Conservation (phyloP, 2,329 filamentous ascomycete genomes). For the Colletotrichum sp. region DNA sequence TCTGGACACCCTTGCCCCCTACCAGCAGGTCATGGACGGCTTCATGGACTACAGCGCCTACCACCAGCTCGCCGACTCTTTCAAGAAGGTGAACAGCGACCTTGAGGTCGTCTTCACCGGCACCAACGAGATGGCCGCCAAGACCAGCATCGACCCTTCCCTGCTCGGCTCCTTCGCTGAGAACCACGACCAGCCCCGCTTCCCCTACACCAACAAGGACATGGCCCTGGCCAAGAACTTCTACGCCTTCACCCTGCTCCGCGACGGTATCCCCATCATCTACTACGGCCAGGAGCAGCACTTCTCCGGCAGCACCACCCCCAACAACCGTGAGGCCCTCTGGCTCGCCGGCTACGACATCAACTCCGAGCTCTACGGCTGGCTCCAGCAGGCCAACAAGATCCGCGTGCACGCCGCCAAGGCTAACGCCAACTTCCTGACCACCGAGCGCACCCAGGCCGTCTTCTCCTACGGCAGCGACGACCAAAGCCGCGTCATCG, state of each 20-base stretch:
- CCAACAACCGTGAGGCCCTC: slow-evolving; percentile 59
- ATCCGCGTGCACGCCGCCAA: slow-evolving; percentile 38
- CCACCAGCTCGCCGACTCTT: slow-evolving; percentile 29
- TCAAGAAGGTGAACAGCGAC: background rate
- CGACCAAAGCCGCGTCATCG: slow-evolving; percentile 16
- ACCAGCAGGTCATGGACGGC: slow-evolving; percentile 58
- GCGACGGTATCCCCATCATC: slow-evolving; percentile 66
- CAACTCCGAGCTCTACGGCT: slow-evolving; percentile 50
- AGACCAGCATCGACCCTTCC: slow-evolving; percentile 27
- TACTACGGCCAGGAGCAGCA: slow-evolving; percentile 72
- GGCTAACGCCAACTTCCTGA: slow-evolving; percentile 4
- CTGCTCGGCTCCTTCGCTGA: slow-evolving; percentile 52
- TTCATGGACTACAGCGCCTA: slow-evolving; percentile 65
- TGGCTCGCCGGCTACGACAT: slow-evolving; percentile 58
- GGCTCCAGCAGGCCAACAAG: slow-evolving; percentile 52
- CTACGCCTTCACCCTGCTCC: slow-evolving; percentile 63
- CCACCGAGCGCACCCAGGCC: slow-evolving; percentile 2
- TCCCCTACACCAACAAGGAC: slow-evolving; percentile 55
- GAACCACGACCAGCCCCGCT: slow-evolving; percentile 63
- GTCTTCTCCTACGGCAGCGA: slow-evolving; percentile 9
- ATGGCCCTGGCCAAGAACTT: slow-evolving; percentile 63
- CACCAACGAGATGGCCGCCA: slow-evolving; percentile 16
- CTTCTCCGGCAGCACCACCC: slow-evolving; percentile 50
- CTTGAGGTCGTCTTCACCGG: slow-evolving; percentile 33
- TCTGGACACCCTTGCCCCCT: slow-evolving; percentile 54